phyloP scores from a whole-genome alignment of 2,329 filamentous ascomycete genomes.

The Nannizziopsis arthrosporioides region DNA sequence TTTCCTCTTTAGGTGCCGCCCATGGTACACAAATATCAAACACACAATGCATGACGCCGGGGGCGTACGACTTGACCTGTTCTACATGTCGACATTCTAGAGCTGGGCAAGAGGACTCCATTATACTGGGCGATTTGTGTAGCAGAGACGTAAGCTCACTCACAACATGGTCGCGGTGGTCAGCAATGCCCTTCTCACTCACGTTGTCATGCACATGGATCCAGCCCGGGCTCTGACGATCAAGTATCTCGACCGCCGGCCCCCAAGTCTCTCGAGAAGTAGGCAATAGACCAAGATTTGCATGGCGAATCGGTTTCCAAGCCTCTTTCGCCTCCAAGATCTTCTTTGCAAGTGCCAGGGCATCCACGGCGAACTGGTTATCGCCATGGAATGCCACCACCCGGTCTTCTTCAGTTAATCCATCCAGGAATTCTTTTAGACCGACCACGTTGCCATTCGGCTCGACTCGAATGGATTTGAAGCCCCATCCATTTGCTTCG shows the following conservation, averaged over 20 bases:
- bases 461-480: constrained; percentile 41
- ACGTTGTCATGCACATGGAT: constrained; percentile 52
- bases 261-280: constrained; percentile 40
- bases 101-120: neutral
- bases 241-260: constrained; percentile 39
- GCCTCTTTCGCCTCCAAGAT: constrained; percentile 23
- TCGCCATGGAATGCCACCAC: constrained; percentile 60
- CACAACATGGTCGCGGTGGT: constrained; percentile 29
- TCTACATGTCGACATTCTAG: constrained; percentile 35
- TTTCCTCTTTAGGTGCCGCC: neutral
- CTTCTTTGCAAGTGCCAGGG: constrained; percentile 26
- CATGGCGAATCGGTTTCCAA: constrained; percentile 40
- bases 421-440: constrained; percentile 25
- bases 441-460: constrained; percentile 26
- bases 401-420: constrained; percentile 29
- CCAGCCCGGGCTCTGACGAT: constrained; percentile 41
- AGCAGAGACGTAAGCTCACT: constrained; percentile 27
- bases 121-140: neutral
- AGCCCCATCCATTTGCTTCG: constrained; percentile 53
- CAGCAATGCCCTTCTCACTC: constrained; percentile 34
- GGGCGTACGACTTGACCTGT: constrained; percentile 49
- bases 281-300: constrained; percentile 49
- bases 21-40: constrained; percentile 39
- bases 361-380: constrained; percentile 45
- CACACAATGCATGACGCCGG: constrained; percentile 51